Percentiles rank a stretch among this genome's conserved stretches.
Evolutionary conservation across 1,284 basidiomycete species (phyloP).

Genomic region (Austroboletus novae-zelandiae): DNA sequence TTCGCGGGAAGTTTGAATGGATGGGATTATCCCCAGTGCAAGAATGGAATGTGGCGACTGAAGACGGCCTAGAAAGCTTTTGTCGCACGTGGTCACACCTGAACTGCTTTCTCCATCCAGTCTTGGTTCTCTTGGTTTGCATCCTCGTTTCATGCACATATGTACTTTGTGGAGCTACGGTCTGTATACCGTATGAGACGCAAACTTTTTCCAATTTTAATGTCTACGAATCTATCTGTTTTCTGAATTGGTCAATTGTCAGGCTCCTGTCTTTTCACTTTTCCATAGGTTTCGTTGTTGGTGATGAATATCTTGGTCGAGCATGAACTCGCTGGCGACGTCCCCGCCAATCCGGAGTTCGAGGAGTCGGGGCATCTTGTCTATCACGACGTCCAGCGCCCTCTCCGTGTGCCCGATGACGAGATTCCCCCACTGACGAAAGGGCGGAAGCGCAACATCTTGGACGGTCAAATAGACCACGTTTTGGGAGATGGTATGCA

Average conservation of each 20-base stretch:
- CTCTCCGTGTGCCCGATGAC: conserved; percentile 19
- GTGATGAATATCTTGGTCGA: conserved; percentile 18
- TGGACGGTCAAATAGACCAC: conserved; percentile 15
- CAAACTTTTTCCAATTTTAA: not conserved
- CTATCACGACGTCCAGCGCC: conserved; percentile 18
- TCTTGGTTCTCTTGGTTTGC: not conserved
- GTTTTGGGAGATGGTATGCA: conserved; percentile 12
- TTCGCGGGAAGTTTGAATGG: conserved; percentile 30
- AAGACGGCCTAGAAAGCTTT: conserved; percentile 13
- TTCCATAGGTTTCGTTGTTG: not conserved
- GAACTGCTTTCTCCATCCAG: not conserved
- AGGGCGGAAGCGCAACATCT: conserved; percentile 16
- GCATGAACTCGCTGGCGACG: conserved; percentile 27
- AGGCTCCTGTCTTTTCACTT: too few species aligned
- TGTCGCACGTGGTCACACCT: not conserved
- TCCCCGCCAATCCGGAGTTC: conserved; percentile 23
- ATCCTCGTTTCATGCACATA: not conserved
- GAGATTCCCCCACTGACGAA: conserved; percentile 15
- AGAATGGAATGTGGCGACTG: conserved; percentile 35
- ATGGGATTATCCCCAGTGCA: conserved; percentile 25
- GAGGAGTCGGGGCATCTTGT: conserved; percentile 17
- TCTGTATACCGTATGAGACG: conserved; percentile 3
- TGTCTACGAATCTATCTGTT: not conserved
- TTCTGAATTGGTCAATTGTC: too few species aligned
- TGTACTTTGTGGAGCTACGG: not conserved